Base-by-base conservation (phyloP, 148 eudicot species). In the Drosera capensis region DNA sequence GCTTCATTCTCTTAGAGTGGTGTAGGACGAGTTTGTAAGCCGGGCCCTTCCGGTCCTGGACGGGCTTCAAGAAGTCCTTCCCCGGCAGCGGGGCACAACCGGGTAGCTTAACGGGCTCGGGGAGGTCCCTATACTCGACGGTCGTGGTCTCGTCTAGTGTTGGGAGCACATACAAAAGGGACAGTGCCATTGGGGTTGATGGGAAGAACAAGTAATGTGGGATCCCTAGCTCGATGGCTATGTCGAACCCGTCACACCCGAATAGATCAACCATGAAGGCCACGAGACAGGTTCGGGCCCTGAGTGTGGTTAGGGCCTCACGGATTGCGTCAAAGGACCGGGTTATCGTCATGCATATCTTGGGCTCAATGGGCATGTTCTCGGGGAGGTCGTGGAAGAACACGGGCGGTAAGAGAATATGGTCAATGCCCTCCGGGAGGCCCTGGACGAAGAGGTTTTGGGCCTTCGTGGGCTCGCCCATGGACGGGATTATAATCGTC, bases 251-350 rank as follows among this genome's bases (percentile, higher is more conserved):
- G 11, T 52, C 55, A 8, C 69, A 51, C 18, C 75, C 79, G 25
- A 74, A 70, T 12, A 74, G 44, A 20, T 74, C 79, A 9, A 58
- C 65, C 0, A 74, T 56, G 13, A 70, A 23, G 1, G 58, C 72
- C 0, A 51, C 57, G 17, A 29, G 29, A 17, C 45, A 37, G 1
- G 40, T 2, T 30, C 21, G 4, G 8, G 45, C 8, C 13, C 5
- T 8, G 13, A 37, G 28, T 0, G 55, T 17, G 23, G 52, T 19
- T 47, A 51, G 21, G 4, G 20, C 46, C 1, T 43, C 46, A 5
- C 55, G 37, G 7, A 55, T 48, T 18, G 51, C 17, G n/a, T 65
- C 14, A 3, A 58, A 45, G 1, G 74, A 65, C 18, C 56, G 60
- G 20, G 25, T 0, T 9, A 64, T 50, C 15, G 57, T 58, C 21